A percentile compares a stretch with the other conserved stretches of the same genome.
phyloP scores from a whole-genome alignment of 495 filamentous ascomycete genomes.

The Neurospora sp. region DNA sequence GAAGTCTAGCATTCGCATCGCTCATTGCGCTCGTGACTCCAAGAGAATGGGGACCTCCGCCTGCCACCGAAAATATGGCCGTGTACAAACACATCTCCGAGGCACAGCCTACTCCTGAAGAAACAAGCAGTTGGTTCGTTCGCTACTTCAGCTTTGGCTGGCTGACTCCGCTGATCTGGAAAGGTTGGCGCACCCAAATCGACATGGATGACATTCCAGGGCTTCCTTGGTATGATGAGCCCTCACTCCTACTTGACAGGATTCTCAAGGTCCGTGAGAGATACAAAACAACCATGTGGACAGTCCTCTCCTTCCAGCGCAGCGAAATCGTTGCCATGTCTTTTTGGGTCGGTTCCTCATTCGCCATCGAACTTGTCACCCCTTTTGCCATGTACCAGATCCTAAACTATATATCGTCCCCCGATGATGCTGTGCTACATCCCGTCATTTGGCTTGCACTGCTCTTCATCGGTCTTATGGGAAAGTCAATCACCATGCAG shows the following conservation, averaged over 20 bases:
- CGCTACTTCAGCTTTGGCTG: constrained; percentile 40
- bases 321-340: constrained; percentile 31
- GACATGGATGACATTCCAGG: constrained; percentile 36
- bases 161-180: constrained; percentile 37
- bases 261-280: constrained; percentile 28
- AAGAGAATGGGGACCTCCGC: constrained; percentile 29
- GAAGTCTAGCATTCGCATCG: constrained; percentile 18
- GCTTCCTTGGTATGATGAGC: constrained; percentile 43
- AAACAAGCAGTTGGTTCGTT: constrained; percentile 39
- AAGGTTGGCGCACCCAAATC: constrained; percentile 30
- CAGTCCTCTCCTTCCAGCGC: constrained; percentile 27
- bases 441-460: constrained; percentile 36
- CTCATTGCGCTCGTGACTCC: constrained; percentile 26
- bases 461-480: constrained; percentile 33
- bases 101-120: constrained; percentile 30
- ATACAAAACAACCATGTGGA: constrained; percentile 32
- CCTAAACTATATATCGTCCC: constrained; percentile 29
- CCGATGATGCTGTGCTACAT: constrained; percentile 23
- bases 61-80: constrained; percentile 13
- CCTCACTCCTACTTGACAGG: constrained; percentile 28
- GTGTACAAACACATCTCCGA: constrained; percentile 17
- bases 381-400: constrained; percentile 37
- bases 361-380: constrained; percentile 29
- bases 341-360: constrained; percentile 22
- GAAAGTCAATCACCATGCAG: constrained; percentile 33